Conservation (phyloP, 306 rosid species). For the Begonia loranthoides region DNA sequence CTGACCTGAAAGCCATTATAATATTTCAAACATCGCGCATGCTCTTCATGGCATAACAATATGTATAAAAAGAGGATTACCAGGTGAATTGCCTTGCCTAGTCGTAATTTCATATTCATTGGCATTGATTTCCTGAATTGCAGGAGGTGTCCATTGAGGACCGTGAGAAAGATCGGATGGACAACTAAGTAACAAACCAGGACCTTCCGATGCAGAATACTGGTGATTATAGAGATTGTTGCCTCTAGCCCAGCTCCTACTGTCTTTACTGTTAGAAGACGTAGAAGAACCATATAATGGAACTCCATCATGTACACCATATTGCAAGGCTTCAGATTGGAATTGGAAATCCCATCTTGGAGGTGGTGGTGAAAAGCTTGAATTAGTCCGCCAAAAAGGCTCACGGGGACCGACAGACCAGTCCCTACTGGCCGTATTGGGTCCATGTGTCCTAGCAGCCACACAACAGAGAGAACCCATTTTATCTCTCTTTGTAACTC, state of each 20-base stretch:
- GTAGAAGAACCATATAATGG: constrained; percentile 49
- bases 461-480: constrained; percentile 99
- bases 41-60: too few relatives aligned
- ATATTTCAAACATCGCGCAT: too few relatives aligned
- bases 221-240: constrained; percentile 59
- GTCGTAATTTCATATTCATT: constrained; percentile 49
- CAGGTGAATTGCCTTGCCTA: constrained; percentile 39
- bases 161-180: constrained; percentile 76
- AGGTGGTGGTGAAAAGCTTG: constrained; percentile 74
- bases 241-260: constrained; percentile 61
- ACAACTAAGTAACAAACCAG: constrained; percentile 54
- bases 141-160: constrained; percentile 68
- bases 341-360: constrained; percentile 75
- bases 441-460: constrained; percentile 99
- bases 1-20: too few relatives aligned
- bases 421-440: constrained; percentile 71
- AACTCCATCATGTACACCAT: constrained; percentile 40
- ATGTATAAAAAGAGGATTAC: constrained; percentile 3
- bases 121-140: constrained; percentile 68
- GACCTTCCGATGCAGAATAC: constrained; percentile 61
- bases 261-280: constrained; percentile 56
- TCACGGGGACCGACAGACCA: constrained; percentile 88
- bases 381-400: constrained; percentile 86
- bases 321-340: constrained; percentile 56
- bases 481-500: constrained; percentile 58